These are phyloP conservation scores for Perilla frutescens DNA, from an alignment of 257 asterid species.

Conservation along the genomic window DNA sequence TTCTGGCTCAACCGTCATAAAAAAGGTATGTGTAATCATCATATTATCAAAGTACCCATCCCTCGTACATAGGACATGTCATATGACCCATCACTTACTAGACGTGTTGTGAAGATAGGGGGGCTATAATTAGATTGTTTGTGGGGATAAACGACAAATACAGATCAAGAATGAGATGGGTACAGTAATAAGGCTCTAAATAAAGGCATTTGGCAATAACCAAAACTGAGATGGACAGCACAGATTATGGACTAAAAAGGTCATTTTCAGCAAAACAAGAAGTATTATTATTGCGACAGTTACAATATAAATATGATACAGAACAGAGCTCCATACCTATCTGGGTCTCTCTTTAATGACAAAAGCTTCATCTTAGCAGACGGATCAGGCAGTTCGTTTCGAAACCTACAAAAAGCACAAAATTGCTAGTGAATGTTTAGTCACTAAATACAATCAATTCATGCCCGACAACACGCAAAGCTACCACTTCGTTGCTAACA, in stretches of 20 bases:
- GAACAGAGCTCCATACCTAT: constrained; percentile 58
- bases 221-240: constrained; percentile 5
- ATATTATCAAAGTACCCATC: not conserved
- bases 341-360: constrained; percentile 76
- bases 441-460: constrained; percentile 10
- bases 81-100: not conserved
- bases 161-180: not conserved
- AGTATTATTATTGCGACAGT: constrained; percentile 1
- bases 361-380: constrained; percentile 95
- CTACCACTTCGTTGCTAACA: constrained; percentile 22
- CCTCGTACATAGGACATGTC: not conserved
- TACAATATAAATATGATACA: constrained; percentile 13
- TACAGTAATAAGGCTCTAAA: not conserved
- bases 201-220: not conserved
- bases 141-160: not conserved
- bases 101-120: not conserved
- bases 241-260: not conserved
- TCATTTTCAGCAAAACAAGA: constrained; percentile 11
- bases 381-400: constrained; percentile 97
- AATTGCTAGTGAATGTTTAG: constrained; percentile 29
- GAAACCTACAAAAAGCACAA: constrained; percentile 68
- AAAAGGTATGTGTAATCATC: not conserved
- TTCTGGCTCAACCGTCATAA: constrained; percentile 6
- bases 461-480: not conserved
- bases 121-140: not conserved